Percentiles rank a stretch among this genome's conserved stretches.
Conservation (phyloP, 2,329 filamentous ascomycete genomes). For the Xylaria sp. region DNA sequence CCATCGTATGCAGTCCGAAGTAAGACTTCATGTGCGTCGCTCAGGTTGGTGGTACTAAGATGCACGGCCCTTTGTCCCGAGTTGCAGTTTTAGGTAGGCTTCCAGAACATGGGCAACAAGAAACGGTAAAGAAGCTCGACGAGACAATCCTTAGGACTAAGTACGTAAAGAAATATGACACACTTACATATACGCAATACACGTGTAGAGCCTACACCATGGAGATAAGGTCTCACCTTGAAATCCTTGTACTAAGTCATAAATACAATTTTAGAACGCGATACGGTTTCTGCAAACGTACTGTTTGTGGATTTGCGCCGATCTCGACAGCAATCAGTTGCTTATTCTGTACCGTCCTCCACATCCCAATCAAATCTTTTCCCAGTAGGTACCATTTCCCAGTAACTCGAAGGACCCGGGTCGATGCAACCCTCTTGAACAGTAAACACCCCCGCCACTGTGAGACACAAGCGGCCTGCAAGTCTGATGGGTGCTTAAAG, state of each 20-base stretch:
- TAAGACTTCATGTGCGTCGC: too few relatives aligned
- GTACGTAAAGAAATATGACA: background rate
- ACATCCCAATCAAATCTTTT: slow-evolving; percentile 15
- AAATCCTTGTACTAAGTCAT: background rate
- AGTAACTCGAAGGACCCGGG: background rate
- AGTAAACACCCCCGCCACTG: slow-evolving; percentile 15
- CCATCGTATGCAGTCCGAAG: background rate
- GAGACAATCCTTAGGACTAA: background rate
- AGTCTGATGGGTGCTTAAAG: background rate
- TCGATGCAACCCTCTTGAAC: slow-evolving; percentile 13
- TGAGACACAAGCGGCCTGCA: background rate
- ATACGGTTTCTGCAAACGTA: background rate
- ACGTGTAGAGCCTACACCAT: background rate
- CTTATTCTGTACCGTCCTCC: slow-evolving; percentile 7
- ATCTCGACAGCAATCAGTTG: slow-evolving; percentile 8
- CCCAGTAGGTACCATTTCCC: slow-evolving; percentile 3
- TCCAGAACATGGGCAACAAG: slow-evolving; percentile 5
- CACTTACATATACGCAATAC: background rate
- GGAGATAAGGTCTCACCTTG: background rate
- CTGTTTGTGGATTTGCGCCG: slow-evolving; percentile 2
- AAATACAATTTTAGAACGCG: slow-evolving; percentile 5
- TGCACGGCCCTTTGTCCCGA: slow-evolving; percentile 1
- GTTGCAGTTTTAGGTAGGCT: slow-evolving; percentile 5
- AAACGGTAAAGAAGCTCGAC: background rate
- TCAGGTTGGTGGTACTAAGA: background rate